These are phyloP conservation scores for Starmerella tilneyi DNA, from an alignment of 805 yeast genomes.

Conservation along the genomic window DNA sequence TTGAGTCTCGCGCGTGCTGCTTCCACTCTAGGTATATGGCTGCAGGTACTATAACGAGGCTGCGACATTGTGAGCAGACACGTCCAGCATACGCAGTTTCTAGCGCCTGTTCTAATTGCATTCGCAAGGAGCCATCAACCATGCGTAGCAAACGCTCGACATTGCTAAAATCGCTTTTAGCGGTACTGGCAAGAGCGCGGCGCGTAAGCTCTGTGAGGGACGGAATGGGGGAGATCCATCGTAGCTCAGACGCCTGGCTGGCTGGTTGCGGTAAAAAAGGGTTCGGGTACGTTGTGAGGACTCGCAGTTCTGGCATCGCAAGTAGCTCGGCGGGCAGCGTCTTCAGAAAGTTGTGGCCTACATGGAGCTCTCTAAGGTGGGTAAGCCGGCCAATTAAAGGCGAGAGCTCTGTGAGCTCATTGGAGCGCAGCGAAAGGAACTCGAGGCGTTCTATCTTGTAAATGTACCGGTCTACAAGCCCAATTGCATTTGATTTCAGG, in stretches of 20 bases:
- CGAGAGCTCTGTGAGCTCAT: slow-evolving; percentile 29
- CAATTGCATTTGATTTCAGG: slow-evolving; percentile 28
- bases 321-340: slow-evolving; percentile 33
- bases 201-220: slow-evolving; percentile 15
- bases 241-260: background rate
- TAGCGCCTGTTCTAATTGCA: slow-evolving; percentile 1
- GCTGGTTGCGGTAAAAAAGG: slow-evolving; percentile 27
- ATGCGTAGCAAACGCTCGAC: background rate
- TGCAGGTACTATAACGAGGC: slow-evolving; percentile 6
- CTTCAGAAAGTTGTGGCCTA: slow-evolving; percentile 31
- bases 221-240: slow-evolving; percentile 7
- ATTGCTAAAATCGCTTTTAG: slow-evolving; percentile 1
- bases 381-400: slow-evolving; percentile 29
- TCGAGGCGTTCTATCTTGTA: slow-evolving; percentile 31
- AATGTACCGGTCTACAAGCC: slow-evolving; percentile 26
- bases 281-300: slow-evolving; percentile 33
- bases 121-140: background rate
- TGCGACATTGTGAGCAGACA: slow-evolving; percentile 13
- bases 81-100: slow-evolving; percentile 11
- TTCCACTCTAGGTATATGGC: slow-evolving; percentile 8
- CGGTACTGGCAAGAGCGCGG: slow-evolving; percentile 15
- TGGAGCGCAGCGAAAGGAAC: slow-evolving; percentile 31
- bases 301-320: slow-evolving; percentile 25
- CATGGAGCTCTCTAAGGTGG: slow-evolving; percentile 30
- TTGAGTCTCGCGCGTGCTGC: slow-evolving; percentile 11